Percentiles rank a stretch among this genome's conserved stretches.
Evolutionary conservation across 148 eudicot genomes (phyloP).

Genomic region (Vaccinium vitisidaea): DNA sequence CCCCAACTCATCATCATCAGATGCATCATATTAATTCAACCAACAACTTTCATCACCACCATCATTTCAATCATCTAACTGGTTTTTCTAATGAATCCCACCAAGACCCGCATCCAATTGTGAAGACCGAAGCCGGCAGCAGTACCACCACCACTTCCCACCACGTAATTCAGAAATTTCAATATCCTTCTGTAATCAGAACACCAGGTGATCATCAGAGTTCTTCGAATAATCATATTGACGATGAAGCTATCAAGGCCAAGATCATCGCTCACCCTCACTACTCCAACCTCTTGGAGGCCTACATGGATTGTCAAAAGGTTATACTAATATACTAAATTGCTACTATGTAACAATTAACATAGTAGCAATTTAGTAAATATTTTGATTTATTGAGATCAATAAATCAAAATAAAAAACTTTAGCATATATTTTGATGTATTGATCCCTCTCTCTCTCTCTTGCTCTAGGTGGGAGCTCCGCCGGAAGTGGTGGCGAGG

Average conservation of each 20-base stretch:
- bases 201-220: constrained; percentile 11
- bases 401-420: too few species aligned
- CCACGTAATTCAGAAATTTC: constrained; percentile 21
- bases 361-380: too few species aligned
- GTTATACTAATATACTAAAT: constrained; percentile 8
- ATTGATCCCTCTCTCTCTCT: not conserved
- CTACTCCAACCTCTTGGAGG: constrained; percentile 81
- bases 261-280: constrained; percentile 93
- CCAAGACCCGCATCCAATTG: constrained; percentile 9
- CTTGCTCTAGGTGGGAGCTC: constrained; percentile 75
- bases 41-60: constrained; percentile 16
- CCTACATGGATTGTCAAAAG: constrained; percentile 94
- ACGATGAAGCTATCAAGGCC: constrained; percentile 69
- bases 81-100: constrained; percentile 20
- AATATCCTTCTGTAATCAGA: constrained; percentile 29
- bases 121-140: constrained; percentile 44
- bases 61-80: constrained; percentile 23
- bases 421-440: too few species aligned
- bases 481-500: constrained; percentile 76
- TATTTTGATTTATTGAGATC: too few species aligned
- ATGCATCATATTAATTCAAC: constrained; percentile 1
- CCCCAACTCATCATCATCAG: constrained; percentile 24
- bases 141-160: not conserved
- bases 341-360: not conserved
- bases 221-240: not conserved